A percentile compares a stretch with the other conserved stretches of the same genome.
Evolutionary conservation across 208 protist species (phyloP).

Genomic region (Porcisia deanei): DNA sequence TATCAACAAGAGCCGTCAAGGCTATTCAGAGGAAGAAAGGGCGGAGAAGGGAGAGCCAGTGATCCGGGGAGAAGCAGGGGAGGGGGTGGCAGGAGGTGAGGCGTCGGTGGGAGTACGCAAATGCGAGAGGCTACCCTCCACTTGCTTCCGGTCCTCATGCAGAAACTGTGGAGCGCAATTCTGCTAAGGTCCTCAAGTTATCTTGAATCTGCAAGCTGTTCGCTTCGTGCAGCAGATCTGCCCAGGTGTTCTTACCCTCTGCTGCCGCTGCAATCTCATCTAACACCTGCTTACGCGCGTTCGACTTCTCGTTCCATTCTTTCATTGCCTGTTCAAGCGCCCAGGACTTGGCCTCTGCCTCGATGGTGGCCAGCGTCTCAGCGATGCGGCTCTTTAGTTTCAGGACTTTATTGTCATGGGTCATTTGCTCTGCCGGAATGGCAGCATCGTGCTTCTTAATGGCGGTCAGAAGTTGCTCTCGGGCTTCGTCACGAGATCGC

Average conservation of each 20-base stretch:
- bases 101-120: not conserved
- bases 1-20: too few species aligned
- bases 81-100: not conserved
- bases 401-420: constrained; percentile 47
- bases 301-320: constrained; percentile 66
- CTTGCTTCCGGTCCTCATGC: not conserved
- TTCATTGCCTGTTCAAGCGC: constrained; percentile 69
- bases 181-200: constrained; percentile 38
- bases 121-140: not conserved
- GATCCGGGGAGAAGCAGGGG: too few species aligned
- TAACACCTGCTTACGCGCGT: constrained; percentile 49
- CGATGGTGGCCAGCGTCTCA: constrained; percentile 44
- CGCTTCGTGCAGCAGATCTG: constrained; percentile 70
- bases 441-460: constrained; percentile 54
- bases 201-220: constrained; percentile 50
- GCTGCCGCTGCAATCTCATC: constrained; percentile 67
- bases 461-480: constrained; percentile 43
- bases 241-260: constrained; percentile 65
- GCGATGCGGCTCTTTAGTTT: constrained; percentile 48
- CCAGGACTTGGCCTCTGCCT: constrained; percentile 82
- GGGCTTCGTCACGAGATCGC: constrained; percentile 47
- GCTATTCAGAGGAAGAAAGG: too few species aligned
- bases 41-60: too few species aligned
- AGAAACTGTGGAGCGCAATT: constrained; percentile 48
- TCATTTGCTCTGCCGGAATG: constrained; percentile 45